Evolutionary conservation across 2,329 filamentous ascomycete genomes (phyloP).

Genomic region (Pochonia chlamydosporia): DNA sequence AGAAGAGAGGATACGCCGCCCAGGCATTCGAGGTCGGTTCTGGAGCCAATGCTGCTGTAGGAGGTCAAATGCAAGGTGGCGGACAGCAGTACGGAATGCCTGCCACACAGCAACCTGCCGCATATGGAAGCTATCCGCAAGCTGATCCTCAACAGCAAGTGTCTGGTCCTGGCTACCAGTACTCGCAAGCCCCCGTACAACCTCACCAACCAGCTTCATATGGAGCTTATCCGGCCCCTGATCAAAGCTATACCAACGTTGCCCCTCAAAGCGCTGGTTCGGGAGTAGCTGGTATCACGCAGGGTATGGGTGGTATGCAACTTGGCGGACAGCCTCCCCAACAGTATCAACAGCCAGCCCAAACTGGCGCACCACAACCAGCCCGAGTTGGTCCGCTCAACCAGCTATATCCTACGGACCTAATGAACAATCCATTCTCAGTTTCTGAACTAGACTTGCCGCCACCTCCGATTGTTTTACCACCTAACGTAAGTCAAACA

Average conservation of each 20-base stretch:
- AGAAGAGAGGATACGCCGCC: conserved; percentile 91
- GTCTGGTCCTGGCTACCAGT: conserved; percentile 34
- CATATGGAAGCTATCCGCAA: conserved; percentile 56
- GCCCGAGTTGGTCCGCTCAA: conserved; percentile 57
- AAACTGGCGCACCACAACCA: conserved; percentile 23
- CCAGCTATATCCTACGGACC: conserved; percentile 85
- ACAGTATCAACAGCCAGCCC: conserved; percentile 40
- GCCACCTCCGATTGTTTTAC: conserved; percentile 84
- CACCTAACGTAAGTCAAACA: conserved; percentile 70
- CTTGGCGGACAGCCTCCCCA: conserved; percentile 51
- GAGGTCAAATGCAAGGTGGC: conserved; percentile 36
- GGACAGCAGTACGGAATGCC: conserved; percentile 41
- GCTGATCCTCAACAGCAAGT: conserved; percentile 35
- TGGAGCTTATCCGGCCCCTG: conserved; percentile 38
- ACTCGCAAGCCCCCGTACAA: conserved; percentile 37
- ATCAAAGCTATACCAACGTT: conserved; percentile 54
- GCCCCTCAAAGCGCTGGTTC: conserved; percentile 24
- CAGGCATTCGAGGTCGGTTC: conserved; percentile 90
- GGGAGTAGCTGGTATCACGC: conserved; percentile 67
- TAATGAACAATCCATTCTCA: conserved; percentile 89
- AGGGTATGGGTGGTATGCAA: conserved; percentile 81
- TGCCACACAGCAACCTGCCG: conserved; percentile 34
- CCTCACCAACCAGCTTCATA: conserved; percentile 36
- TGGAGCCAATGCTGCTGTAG: conserved; percentile 69
- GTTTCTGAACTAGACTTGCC: conserved; percentile 87